Conservation (phyloP, 2,329 filamentous ascomycete genomes). For the Trichoderma hamatum region DNA sequence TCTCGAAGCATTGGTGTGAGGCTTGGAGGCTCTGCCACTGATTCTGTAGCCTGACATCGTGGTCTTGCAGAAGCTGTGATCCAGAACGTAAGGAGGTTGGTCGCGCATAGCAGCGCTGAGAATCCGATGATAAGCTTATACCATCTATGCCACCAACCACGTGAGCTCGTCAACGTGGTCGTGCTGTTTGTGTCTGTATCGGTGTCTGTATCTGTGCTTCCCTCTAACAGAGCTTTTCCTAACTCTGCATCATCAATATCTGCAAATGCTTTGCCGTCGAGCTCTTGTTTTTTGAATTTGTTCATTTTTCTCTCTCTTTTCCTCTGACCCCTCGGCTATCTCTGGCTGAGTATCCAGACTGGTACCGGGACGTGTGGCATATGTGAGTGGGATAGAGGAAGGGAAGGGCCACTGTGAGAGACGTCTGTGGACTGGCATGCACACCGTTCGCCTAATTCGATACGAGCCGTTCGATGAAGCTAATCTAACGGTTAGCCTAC, state of each 20-base stretch:
- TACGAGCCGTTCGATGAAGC: neutral
- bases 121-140: neutral
- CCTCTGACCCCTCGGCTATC: neutral
- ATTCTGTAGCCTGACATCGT: neutral
- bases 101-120: neutral
- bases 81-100: constrained; percentile 3
- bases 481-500: neutral
- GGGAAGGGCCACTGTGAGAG: neutral
- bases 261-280: neutral
- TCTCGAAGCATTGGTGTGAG: neutral
- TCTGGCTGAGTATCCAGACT: neutral
- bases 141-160: neutral
- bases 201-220: neutral
- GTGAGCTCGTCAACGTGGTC: neutral
- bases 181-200: neutral
- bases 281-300: neutral
- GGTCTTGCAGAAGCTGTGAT: constrained; percentile 2
- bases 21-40: constrained; percentile 4
- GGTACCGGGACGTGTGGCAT: neutral
- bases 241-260: neutral
- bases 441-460: neutral
- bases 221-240: neutral
- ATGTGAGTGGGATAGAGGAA: neutral
- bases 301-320: neutral
- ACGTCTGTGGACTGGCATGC: neutral